Conservation (phyloP, 257 asterid species). For the Jasminum sambac region DNA sequence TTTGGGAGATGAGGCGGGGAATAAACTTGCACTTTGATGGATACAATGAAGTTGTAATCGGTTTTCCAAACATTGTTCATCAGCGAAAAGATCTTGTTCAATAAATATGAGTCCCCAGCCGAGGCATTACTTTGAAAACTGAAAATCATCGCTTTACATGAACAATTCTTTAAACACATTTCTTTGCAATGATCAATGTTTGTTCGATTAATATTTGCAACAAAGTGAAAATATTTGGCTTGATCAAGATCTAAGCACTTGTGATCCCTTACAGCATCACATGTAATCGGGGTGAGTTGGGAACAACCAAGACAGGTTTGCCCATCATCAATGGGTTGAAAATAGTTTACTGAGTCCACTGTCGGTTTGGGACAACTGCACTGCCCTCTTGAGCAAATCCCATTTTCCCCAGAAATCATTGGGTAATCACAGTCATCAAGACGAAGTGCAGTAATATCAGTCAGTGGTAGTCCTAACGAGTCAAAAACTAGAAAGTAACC, state of each 20-base stretch:
- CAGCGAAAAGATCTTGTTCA: constrained; percentile 38
- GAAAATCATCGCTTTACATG: constrained; percentile 50
- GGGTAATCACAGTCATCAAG: constrained; percentile 39
- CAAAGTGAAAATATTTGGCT: constrained; percentile 32
- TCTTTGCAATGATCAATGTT: constrained; percentile 31
- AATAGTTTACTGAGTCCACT: constrained; percentile 14
- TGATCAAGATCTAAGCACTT: constrained; percentile 33
- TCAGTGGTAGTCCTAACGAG: constrained; percentile 30
- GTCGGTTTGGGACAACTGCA: constrained; percentile 29
- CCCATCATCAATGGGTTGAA: constrained; percentile 18
- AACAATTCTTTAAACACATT: constrained; percentile 40
- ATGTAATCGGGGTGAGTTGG: constrained; percentile 17
- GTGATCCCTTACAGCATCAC: constrained; percentile 14
- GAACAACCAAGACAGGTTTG: constrained; percentile 33
- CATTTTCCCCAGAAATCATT: constrained; percentile 39
- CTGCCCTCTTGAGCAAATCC: constrained; percentile 44
- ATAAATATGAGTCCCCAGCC: constrained; percentile 35
- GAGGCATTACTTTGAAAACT: constrained; percentile 27
- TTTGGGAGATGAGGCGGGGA: not conserved
- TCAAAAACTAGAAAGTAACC: constrained; percentile 47
- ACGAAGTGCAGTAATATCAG: constrained; percentile 27
- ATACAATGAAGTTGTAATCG: not conserved
- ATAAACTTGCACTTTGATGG: constrained; percentile 24
- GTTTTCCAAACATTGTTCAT: constrained; percentile 30
- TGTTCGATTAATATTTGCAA: not conserved